Base-by-base conservation (phyloP, 2,329 filamentous ascomycete genomes). In the Dryadomyces sulphureus region DNA sequence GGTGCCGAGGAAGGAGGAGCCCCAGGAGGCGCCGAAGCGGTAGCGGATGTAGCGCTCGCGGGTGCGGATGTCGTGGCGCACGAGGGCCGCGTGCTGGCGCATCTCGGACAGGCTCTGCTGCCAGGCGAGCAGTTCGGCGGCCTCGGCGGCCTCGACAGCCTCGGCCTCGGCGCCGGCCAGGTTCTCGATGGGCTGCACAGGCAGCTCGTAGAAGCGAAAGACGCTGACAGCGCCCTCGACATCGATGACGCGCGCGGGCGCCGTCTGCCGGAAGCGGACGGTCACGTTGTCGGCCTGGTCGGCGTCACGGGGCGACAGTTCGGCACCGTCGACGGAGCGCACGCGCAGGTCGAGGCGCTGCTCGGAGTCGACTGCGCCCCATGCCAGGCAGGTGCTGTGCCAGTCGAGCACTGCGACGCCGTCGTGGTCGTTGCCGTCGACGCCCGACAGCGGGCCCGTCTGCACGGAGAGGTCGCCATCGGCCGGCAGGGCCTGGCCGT, bases 291-390 rank as follows among this genome's bases (percentile, higher is more conserved):
- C 54, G 11, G 30, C 19, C 16, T 20, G 27, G n/a, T 42, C 41
- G 36, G n/a, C 34, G 16, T 8, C 16, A 3, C 34, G 3, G 16
- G 42, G 20, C 20, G 42, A 20, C 22, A 67, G 55, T 30, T 60
- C 45, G 48, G 59, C 57, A 42, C 64, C 66, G 54, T 72, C 62
- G 30, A 73, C 49, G 7, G 59, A 61, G 34, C 65, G 54, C 38
- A 73, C 56, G 32, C 61, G 59, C 38, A 75, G 63, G 47, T 58
- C 64, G 54, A 75, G 55, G 14, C 65, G 53, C 53, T 73, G 68
- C 42, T 64, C 64, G 42, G 65, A 56, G 12, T 62, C 59, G 35
- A 60, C 55, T 21, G 61, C 59, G 46, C 62, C 62, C 43, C 62
- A 57, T 14, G 62, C 60, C 35, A 67, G 56, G 50, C 72, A 75